phyloP scores from a whole-genome alignment of 2,329 filamentous ascomycete species.

The Nothophoma quercina region DNA sequence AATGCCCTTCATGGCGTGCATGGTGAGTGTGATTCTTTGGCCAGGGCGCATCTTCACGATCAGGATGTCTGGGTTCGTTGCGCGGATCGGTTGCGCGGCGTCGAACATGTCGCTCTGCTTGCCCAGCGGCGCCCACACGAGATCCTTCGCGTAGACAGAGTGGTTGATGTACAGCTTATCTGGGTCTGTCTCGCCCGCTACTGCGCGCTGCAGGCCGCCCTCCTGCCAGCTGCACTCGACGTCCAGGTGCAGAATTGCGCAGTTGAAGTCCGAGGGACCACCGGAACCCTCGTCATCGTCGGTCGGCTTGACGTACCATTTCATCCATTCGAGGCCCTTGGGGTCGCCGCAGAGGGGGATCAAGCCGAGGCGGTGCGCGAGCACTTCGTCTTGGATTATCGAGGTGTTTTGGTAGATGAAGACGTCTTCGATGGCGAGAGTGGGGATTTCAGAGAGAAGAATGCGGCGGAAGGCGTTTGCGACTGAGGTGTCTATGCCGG shows the following conservation, averaged over 20 bases:
- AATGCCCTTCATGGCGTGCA: constrained; percentile 95
- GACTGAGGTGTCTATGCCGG: constrained; percentile 89
- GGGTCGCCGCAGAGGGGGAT: constrained; percentile 85
- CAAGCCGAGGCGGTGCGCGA: constrained; percentile 87
- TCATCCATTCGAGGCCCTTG: constrained; percentile 80
- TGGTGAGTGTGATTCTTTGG: constrained; percentile 83
- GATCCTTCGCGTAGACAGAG: constrained; percentile 64
- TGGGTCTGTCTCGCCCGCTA: constrained; percentile 78
- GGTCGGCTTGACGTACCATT: constrained; percentile 78
- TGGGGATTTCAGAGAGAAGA: constrained; percentile 91
- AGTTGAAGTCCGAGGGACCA: constrained; percentile 79
- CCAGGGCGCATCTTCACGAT: constrained; percentile 92
- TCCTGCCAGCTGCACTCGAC: constrained; percentile 82
- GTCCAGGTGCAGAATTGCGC: constrained; percentile 78
- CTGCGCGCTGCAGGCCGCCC: constrained; percentile 64
- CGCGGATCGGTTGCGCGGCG: constrained; percentile 69
- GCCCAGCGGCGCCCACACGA: constrained; percentile 79
- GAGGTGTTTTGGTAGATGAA: constrained; percentile 97
- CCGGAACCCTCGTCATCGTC: constrained; percentile 53
- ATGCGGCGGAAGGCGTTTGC: constrained; percentile 98
- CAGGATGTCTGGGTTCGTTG: constrained; percentile 90
- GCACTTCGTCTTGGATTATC: constrained; percentile 96
- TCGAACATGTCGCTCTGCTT: constrained; percentile 52
- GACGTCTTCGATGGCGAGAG: constrained; percentile 90
- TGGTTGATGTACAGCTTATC: constrained; percentile 85